Base-by-base conservation (phyloP, 164 flowering plant genomes). In the Platanus orientalis region DNA sequence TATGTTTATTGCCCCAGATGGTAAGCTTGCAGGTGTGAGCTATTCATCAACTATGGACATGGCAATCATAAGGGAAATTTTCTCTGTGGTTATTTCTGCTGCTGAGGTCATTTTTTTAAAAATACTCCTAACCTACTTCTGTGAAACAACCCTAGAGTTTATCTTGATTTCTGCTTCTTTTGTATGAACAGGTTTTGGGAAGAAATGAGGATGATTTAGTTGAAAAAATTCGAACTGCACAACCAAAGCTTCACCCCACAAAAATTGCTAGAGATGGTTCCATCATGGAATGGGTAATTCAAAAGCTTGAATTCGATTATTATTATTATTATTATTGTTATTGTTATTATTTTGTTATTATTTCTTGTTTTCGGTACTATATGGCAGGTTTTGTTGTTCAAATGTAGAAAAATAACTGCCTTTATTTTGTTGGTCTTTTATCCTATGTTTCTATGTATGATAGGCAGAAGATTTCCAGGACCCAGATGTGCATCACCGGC, bases 11-110 rank as follows among this genome's bases (percentile, higher is more conserved):
- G 89, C 95, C 53, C 92, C 97, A 26, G 85, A 85, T 80, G 95
- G 97, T 59, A 81, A 84, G 80, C 78, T 63, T 53, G 97, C 98
- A 54, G 82, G 94, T 77, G 97, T 94, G 65, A 94, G 96, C 82
- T 87, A 84, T 73, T 89, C 98, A 27, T 51, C 98, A 48, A 86
- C 97, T 67, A 90, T 90, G 98, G 98, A 93, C 71, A 89, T 93
- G 71, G 78, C 90, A 54, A 93, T 93, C 70, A 86, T 84, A 59
- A 82, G 71, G 69, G 98, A 93, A 68, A 78, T 93, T 54, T 90
- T 93, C 76, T 75, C 83, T 54, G 73, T 70, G 4, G 60, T 85
- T 49, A 64, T 82, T 58, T 81, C 92, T 77, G 98, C 98, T 61
- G 85, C 97, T 62, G 81, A 84, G 96, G 97, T 89, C n/a, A 70